Conservation (phyloP, 768 basidiomycete genomes). For the Lactifluus volemus region DNA sequence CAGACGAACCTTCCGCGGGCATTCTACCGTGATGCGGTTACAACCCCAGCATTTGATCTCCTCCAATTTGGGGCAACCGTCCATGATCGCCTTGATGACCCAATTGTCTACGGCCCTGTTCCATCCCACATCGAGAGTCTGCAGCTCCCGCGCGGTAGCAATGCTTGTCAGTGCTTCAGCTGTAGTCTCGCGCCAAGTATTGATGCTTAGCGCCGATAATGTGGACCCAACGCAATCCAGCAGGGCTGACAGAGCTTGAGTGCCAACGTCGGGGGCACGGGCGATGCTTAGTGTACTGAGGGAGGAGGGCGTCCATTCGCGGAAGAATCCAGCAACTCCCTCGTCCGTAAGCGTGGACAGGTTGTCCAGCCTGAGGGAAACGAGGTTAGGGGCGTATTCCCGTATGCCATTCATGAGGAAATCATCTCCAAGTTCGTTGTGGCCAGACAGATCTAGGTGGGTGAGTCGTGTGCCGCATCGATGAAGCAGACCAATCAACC, state of each 20-base stretch:
- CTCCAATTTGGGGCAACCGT: conserved; percentile 33
- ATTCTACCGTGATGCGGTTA: conserved; percentile 37
- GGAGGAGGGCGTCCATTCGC: conserved; percentile 32
- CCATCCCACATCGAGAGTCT: conserved; percentile 73
- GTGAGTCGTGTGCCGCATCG: conserved; percentile 46
- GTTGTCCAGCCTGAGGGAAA: conserved; percentile 45
- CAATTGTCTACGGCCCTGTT: conserved; percentile 80
- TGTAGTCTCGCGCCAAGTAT: conserved; percentile 62
- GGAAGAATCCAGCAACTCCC: conserved; percentile 65
- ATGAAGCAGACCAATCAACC: conserved; percentile 46
- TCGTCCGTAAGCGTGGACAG: conserved; percentile 58
- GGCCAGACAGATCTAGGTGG: conserved; percentile 63
- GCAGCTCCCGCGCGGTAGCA: conserved; percentile 34
- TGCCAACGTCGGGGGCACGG: conserved; percentile 12
- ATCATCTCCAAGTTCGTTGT: conserved; percentile 49
- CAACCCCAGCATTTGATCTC: conserved; percentile 50
- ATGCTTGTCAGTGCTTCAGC: conserved; percentile 38
- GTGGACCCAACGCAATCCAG: conserved; percentile 55
- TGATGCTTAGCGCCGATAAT: conserved; percentile 59
- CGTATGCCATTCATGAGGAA: conserved; percentile 56
- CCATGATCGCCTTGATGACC: conserved; percentile 59
- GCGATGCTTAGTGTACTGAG: conserved; percentile 30
- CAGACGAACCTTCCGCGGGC: conserved; percentile 40
- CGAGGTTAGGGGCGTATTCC: conserved; percentile 38
- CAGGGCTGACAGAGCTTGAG: conserved; percentile 35